A percentile compares a stretch with the other conserved stretches of the same genome.
Conservation (phyloP, 768 basidiomycete genomes). For the Mycena galopus region DNA sequence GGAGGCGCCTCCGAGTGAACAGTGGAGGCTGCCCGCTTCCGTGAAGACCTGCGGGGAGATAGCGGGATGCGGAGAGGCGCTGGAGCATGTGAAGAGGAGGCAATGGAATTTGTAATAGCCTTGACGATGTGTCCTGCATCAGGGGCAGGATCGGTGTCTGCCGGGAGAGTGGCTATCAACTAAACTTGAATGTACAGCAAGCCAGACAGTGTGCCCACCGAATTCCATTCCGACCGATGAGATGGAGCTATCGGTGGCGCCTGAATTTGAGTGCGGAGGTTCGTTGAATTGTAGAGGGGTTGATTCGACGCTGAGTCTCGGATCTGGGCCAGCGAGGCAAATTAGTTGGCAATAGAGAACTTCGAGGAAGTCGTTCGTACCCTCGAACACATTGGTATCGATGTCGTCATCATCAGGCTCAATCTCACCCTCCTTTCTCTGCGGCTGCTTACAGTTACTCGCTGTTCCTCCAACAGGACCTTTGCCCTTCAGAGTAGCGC, state of each 20-base stretch:
- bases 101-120: background rate
- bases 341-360: background rate
- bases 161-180: background rate
- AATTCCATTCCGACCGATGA: background rate
- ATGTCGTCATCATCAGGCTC: background rate
- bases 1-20: background rate
- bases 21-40: background rate
- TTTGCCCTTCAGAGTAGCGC: background rate
- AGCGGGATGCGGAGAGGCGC: background rate
- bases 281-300: background rate
- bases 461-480: background rate
- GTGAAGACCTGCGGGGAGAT: background rate
- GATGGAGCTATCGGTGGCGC: background rate
- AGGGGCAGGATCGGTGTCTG: background rate
- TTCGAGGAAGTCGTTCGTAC: background rate
- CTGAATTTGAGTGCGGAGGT: background rate
- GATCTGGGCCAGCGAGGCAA: background rate
- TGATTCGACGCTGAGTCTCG: background rate
- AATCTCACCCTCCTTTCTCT: background rate
- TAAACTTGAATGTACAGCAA: background rate
- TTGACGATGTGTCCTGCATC: background rate
- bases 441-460: background rate
- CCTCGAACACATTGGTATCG: background rate
- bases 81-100: background rate
- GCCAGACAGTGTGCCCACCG: background rate